Percentiles rank a stretch among this genome's conserved stretches.
Conservation (phyloP, 108 stramenopile species). For the Fragilaria crotonensis region DNA sequence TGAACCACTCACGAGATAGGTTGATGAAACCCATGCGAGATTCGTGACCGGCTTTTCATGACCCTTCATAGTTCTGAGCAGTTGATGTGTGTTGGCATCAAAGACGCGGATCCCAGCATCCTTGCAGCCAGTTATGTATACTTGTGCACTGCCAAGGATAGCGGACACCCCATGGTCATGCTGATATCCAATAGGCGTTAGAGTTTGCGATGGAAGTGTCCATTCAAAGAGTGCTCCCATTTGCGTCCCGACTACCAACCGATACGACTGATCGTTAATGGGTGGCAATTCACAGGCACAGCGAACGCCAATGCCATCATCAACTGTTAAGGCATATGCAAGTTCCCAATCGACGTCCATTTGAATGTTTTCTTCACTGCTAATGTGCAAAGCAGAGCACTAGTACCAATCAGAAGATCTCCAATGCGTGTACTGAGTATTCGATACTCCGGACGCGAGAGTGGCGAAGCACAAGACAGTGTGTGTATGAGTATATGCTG, state of each 20-base stretch:
- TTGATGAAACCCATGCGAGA: slow-evolving; percentile 31
- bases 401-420: no score
- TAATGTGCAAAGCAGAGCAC: no score
- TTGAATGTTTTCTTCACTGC: no score
- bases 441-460: no score
- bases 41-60: slow-evolving; percentile 80
- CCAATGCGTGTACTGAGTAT: no score
- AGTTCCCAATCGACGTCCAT: slow-evolving; percentile 59
- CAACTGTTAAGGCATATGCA: slow-evolving; percentile 29
- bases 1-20: slow-evolving; percentile 58
- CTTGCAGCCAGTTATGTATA: slow-evolving; percentile 71
- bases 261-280: slow-evolving; percentile 8
- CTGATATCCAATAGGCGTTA: slow-evolving; percentile 30
- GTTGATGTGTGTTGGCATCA: slow-evolving; percentile 35
- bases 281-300: slow-evolving; percentile 19
- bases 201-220: slow-evolving; percentile 23
- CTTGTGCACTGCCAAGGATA: slow-evolving; percentile 4
- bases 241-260: slow-evolving; percentile 37
- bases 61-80: slow-evolving; percentile 40
- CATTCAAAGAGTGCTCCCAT: slow-evolving; percentile 36
- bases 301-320: slow-evolving; percentile 44
- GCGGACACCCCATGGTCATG: slow-evolving; percentile 47
- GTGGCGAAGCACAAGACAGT: no score
- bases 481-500: no score
- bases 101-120: slow-evolving; percentile 70